Evolutionary conservation across 257 asterid genomes (phyloP), one percentile per base, ranked within the genome.

Genomic region (Ocimum tenuiflorum): DNA sequence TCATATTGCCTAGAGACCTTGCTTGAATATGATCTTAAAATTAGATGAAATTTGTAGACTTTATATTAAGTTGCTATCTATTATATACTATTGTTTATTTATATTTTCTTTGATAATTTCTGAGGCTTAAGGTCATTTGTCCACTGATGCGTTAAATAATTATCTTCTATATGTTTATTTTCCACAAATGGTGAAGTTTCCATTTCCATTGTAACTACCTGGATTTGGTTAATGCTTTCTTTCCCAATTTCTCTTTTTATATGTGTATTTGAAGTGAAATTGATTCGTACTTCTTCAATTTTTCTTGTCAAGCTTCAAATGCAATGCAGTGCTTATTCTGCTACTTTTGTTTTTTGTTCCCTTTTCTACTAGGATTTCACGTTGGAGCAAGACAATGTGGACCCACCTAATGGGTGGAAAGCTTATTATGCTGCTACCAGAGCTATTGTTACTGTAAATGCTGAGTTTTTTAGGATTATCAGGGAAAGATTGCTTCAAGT

Each of bases 361-460:
- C 23, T 64, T 54, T 67, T 24, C 27, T 56, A 42, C 54, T 78
- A 92, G 99, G 99, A 92, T 84, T 92, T 87, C 81, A 89, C 96
- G 17, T 45, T 82, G 76, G 99, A 92, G 84, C 99, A 92, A 77
- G 88, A 78, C 70, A 79, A 59, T 33, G 73, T 90, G 65, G 83
- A 75, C 56, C 99, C 97, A 46, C 77, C 81, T 35, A 73, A 85
- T 78, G 99, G 99, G 68, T 92, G 99, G 99, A 92, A 92, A 81
- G 94, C 96, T 54, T 92, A 92, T 75, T 92, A 92, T 72, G 97
- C 99, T 33, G 83, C 89, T 78, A 89, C 99, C 46, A 85, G 91
- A 81, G 97, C 95, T 66, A 80, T 89, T 64, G 82, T 92, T 68
- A 83, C 78, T 49, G 56, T 74, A 45, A 92, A 92, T 67, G 74